Percentiles rank a stretch among this genome's conserved stretches.
Evolutionary conservation across 2,329 filamentous ascomycete genomes (phyloP).

Genomic region (Xylaria sp.): DNA sequence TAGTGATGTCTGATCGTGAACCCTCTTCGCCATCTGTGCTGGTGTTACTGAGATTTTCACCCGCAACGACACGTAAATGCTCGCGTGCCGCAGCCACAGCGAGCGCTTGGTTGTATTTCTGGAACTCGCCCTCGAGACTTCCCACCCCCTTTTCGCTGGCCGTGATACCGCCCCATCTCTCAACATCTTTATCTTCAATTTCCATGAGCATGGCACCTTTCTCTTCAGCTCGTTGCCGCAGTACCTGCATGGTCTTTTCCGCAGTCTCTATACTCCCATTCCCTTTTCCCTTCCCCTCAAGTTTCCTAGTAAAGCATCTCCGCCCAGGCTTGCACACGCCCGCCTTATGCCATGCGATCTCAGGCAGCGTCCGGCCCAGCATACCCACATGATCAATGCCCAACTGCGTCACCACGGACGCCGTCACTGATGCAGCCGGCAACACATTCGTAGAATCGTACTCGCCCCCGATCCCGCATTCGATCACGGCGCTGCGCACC

Average conservation of each 20-base stretch:
- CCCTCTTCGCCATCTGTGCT: constrained; percentile 13
- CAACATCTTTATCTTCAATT: constrained; percentile 46
- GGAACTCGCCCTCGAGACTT: constrained; percentile 56
- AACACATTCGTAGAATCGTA: constrained; percentile 93
- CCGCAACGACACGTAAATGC: constrained; percentile 53
- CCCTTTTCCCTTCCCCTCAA: constrained; percentile 52
- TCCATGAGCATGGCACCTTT: constrained; percentile 55
- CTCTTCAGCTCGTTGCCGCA: constrained; percentile 64
- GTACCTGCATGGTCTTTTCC: constrained; percentile 48
- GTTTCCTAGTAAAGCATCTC: constrained; percentile 65
- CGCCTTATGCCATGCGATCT: constrained; percentile 91
- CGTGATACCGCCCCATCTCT: constrained; percentile 49
- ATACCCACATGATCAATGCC: constrained; percentile 86
- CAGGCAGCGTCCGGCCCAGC: constrained; percentile 77
- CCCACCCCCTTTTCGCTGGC: constrained; percentile 38
- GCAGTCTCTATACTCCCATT: background rate
- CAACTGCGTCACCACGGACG: constrained; percentile 76
- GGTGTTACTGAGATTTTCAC: background rate
- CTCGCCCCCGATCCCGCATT: constrained; percentile 94
- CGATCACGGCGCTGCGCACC: constrained; percentile 79
- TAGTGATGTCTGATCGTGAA: background rate
- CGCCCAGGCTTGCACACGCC: constrained; percentile 78
- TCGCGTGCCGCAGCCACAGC: constrained; percentile 61
- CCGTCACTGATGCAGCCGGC: constrained; percentile 64
- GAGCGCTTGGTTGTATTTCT: constrained; percentile 64